Conservation (phyloP, 768 basidiomycete species). For the Galerina sulciceps region DNA sequence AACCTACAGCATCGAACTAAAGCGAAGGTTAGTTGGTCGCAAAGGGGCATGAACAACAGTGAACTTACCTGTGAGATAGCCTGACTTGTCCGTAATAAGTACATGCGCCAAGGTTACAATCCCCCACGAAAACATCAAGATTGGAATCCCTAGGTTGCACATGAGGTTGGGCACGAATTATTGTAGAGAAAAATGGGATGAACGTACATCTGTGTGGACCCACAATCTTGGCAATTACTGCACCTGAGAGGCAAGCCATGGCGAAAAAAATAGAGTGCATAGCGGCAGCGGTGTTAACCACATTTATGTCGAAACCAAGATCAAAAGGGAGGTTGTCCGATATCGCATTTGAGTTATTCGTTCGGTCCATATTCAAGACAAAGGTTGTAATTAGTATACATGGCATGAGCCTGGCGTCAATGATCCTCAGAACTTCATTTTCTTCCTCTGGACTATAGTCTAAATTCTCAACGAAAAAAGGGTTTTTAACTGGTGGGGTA, state of each 20-base stretch:
- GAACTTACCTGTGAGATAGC: conserved; percentile 36
- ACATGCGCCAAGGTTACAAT: conserved; percentile 41
- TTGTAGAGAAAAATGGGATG: background rate
- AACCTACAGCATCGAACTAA: conserved; percentile 35
- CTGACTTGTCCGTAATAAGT: conserved; percentile 36
- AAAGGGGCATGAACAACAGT: background rate
- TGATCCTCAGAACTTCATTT: conserved; percentile 27
- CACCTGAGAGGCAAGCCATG: conserved; percentile 36
- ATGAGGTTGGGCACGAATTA: background rate
- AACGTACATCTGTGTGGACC: conserved; percentile 39
- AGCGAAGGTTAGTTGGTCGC: background rate
- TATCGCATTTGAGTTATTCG: conserved; percentile 45
- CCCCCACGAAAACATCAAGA: conserved; percentile 44
- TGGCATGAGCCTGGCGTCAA: conserved; percentile 31
- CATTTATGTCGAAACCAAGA: conserved; percentile 42
- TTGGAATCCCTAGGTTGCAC: conserved; percentile 36
- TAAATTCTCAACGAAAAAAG: conserved; percentile 30
- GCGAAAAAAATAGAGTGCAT: conserved; percentile 41
- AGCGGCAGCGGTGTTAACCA: conserved; percentile 41
- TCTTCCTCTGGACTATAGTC: conserved; percentile 38
- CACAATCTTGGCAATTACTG: conserved; percentile 42
- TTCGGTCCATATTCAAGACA: conserved; percentile 45
- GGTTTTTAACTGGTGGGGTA: conserved; percentile 19
- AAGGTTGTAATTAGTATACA: conserved; percentile 38
- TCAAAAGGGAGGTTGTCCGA: conserved; percentile 42